These are phyloP conservation scores for Yamadazyma tumulicola DNA, from an alignment of 805 yeast genomes.

Conservation along the genomic window DNA sequence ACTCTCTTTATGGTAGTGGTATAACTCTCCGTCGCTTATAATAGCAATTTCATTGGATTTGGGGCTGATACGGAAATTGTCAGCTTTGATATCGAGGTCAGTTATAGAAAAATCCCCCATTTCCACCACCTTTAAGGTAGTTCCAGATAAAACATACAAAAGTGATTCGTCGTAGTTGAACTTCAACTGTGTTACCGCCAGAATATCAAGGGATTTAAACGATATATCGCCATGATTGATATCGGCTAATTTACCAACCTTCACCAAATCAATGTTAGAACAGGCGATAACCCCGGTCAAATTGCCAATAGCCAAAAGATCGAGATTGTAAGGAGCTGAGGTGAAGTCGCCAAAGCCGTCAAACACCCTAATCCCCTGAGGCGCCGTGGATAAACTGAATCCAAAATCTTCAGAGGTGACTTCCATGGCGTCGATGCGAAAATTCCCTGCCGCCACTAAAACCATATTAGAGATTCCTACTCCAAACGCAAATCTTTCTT, in stretches of 20 bases:
- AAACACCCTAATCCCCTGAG: constrained; percentile 24
- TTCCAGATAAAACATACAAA: constrained; percentile 18
- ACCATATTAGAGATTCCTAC: too few relatives aligned
- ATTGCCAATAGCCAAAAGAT: constrained; percentile 28
- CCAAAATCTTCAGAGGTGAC: constrained; percentile 35
- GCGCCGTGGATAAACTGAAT: constrained; percentile 26
- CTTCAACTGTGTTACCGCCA: constrained; percentile 13
- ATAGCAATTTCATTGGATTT: constrained; percentile 10
- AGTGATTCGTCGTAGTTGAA: constrained; percentile 28
- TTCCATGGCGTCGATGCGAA: constrained; percentile 12
- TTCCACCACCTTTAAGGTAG: constrained; percentile 1
- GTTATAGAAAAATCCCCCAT: neutral
- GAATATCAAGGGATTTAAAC: constrained; percentile 9
- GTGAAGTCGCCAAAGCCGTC: constrained; percentile 23
- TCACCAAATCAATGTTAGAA: constrained; percentile 24
- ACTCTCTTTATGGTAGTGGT: constrained; percentile 10
- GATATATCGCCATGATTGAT: constrained; percentile 14
- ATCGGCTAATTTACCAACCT: constrained; percentile 22
- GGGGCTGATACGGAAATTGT: constrained; percentile 3
- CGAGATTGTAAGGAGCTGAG: constrained; percentile 14
- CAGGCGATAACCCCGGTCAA: constrained; percentile 24
- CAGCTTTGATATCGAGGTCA: neutral
- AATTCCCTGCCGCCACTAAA: too few relatives aligned
- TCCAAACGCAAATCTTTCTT: too few relatives aligned
- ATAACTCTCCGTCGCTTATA: constrained; percentile 9